Base-by-base conservation (phyloP, 805 yeast species). In the Priceomyces haplophilus region DNA sequence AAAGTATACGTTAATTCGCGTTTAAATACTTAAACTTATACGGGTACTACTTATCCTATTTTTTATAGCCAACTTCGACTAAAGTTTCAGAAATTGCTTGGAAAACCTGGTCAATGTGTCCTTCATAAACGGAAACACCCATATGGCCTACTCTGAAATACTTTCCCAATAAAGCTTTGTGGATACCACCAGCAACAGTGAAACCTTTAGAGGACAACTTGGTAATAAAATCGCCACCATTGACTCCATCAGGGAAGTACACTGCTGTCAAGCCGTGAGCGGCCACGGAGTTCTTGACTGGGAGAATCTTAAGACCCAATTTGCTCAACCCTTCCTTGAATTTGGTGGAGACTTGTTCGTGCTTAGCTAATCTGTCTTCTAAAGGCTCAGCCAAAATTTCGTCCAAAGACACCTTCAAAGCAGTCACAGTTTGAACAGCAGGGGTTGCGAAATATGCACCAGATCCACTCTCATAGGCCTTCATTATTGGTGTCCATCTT, bases 121-220 rank as follows among this genome's bases (percentile, higher is more conserved):
- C 75, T 41, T 59, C 67, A 46, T 66, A 65, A n/a, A 70, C 64
- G 37, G 89, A 76, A 45, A 80, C 82, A 49, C 97, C 97, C 98
- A 91, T 91, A 69, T 90, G 98, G 27, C 98, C 98, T 46, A 90
- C 82, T 66, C 98, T 80, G 72, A 91, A 87, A 70, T 90, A 90
- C 62, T 84, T 82, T 45, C 85, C 77, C 37, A 80, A 83, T 55
- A 88, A 80, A 18, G 81, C 88, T 64, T 80, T 82, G 69, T 86
- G 91, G 50, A 90, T 84, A 45, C 97, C 97, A 38, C 93, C 95
- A 36, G 97, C 96, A 38, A 90, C 76, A 18, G 83, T 79, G 56
- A 85, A 79, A 15, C 89, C 90, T 52, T 80, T 78, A 40, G 73
- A 64, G 47, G 82, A 78, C 49, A 87, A 65, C 35, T 72, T 63